Percentiles rank a stretch among this genome's conserved stretches.
Evolutionary conservation across 148 eudicot species (phyloP).

Genomic region (Selenicereus undatus): DNA sequence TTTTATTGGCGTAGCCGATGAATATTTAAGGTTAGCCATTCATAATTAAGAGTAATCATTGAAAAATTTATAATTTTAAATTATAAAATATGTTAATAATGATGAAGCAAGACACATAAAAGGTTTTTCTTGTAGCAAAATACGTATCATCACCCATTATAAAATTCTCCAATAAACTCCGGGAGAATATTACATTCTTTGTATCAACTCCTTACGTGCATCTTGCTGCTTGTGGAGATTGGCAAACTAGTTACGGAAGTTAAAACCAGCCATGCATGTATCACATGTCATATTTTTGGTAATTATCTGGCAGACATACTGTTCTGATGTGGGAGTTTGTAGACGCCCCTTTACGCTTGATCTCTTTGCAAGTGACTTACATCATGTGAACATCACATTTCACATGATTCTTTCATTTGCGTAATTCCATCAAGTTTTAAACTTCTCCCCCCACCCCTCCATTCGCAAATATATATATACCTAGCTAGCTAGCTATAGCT

Average conservation of each 20-base stretch:
- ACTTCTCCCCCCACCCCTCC: no score
- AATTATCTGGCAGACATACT: conserved; percentile 10
- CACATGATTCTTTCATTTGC: conserved; percentile 16
- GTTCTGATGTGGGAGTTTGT: not conserved
- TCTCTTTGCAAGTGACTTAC: conserved; percentile 19
- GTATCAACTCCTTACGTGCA: not conserved
- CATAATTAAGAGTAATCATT: no score
- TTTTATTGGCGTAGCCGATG: no score
- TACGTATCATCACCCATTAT: no score
- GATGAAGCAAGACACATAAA: no score
- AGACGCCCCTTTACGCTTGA: conserved; percentile 21
- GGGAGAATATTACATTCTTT: no score
- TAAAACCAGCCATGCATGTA: not conserved
- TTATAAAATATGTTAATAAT: no score
- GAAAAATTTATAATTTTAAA: no score
- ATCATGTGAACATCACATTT: no score
- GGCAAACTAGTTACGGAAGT: not conserved
- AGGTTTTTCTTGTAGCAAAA: no score
- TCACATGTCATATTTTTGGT: conserved; percentile 16
- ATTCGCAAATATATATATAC: not conserved
- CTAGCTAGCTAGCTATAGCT: not conserved
- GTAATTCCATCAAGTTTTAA: conserved; percentile 13
- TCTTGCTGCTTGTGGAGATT: not conserved
- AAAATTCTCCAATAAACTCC: no score
- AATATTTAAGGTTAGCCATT: no score